Percentiles rank a stretch among this genome's conserved stretches.
These are phyloP conservation scores for Fusarium cicatricum DNA, from an alignment of 2,329 filamentous ascomycete genomes.

Conservation along the genomic window DNA sequence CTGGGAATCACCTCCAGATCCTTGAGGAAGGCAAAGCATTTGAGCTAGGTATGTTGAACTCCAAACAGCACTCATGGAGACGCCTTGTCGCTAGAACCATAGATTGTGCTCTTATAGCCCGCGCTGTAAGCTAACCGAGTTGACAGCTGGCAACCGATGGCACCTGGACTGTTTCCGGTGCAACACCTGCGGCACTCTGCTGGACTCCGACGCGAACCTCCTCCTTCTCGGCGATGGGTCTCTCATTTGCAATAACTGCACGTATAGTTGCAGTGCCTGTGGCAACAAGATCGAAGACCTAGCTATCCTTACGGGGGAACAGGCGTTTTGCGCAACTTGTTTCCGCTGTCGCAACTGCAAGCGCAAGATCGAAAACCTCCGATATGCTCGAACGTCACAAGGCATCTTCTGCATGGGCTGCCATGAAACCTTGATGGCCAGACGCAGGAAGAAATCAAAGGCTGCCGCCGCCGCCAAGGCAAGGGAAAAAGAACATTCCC, in stretches of 20 bases:
- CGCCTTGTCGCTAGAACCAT: slow-evolving; percentile 22
- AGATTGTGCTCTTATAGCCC: slow-evolving; percentile 3
- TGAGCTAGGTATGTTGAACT: slow-evolving; percentile 79
- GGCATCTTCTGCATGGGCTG: slow-evolving; percentile 99
- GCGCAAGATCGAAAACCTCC: slow-evolving; percentile 96
- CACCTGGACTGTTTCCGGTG: slow-evolving; percentile 99
- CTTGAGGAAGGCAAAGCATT: slow-evolving; percentile 99
- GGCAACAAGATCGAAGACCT: slow-evolving; percentile 98
- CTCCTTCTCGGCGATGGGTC: slow-evolving; percentile 97
- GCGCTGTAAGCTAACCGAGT: slow-evolving; percentile 41
- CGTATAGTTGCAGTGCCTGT: slow-evolving; percentile 97
- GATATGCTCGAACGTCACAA: slow-evolving; percentile 96
- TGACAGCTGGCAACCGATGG: slow-evolving; percentile 90
- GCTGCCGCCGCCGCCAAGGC: slow-evolving; percentile 66
- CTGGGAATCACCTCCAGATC: slow-evolving; percentile 65
- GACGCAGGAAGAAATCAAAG: slow-evolving; percentile 86
- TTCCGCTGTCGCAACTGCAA: slow-evolving; percentile 99
- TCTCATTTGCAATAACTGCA: slow-evolving; percentile 99
- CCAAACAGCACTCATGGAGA: not conserved
- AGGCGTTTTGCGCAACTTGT: slow-evolving; percentile 96
- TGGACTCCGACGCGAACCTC: slow-evolving; percentile 98
- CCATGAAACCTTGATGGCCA: slow-evolving; percentile 95
- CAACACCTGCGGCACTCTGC: slow-evolving; percentile 92
- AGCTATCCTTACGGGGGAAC: slow-evolving; percentile 95
- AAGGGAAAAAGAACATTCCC: slow-evolving; percentile 69